Base-by-base conservation (phyloP, 192 early-diverging fungal genomes). In the Lobosporangium transversale region DNA sequence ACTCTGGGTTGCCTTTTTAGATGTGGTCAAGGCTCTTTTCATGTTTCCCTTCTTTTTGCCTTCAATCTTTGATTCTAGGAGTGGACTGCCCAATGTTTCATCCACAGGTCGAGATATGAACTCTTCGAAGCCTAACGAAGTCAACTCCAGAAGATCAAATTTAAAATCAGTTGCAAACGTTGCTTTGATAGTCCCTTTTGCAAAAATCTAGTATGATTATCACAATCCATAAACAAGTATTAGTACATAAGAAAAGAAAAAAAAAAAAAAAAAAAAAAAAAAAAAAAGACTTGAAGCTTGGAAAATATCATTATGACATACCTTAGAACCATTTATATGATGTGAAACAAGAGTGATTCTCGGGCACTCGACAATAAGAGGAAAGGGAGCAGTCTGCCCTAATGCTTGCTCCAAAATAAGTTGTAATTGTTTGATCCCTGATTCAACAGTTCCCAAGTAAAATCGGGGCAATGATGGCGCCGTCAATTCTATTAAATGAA, bases 81-180 rank as follows among this genome's bases (percentile, higher is more conserved):
- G 4, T 0, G 61, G 54, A 50, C 40, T 59, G 32, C 20, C 42
- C 2, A 62, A 53, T 40, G 56, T 15, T 3, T 74, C 69, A 11
- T 73, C 61, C 2, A 20, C 21, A 15, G 43, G 57, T 37, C 61
- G 62, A 26, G 36, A 42, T 17, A 73, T 56, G 18, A 61, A 62
- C 31, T 67, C 73, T 18, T 11, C 27, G 23, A 67, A 76, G 9
- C 62, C 73, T 1, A 32, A 15, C 6, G 58, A 35, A 20, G 58
- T 55, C 17, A 76, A 33, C 24, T 76, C 73, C 21, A 76, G 37
- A 33, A 67, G 47, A 1, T 76, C 73, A 37, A 76, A 76, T 29
- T 53, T 56, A 21, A 57, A 59, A 20, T 76, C 73, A 8, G 31
- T 56, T 10, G 63, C 29, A 26, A 76, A 76, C 3, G 59, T 76